Evolutionary conservation across 352 stramenopile species (phyloP), one percentile per base, ranked within the genome.

Genomic region (Peronospora farinosa): DNA sequence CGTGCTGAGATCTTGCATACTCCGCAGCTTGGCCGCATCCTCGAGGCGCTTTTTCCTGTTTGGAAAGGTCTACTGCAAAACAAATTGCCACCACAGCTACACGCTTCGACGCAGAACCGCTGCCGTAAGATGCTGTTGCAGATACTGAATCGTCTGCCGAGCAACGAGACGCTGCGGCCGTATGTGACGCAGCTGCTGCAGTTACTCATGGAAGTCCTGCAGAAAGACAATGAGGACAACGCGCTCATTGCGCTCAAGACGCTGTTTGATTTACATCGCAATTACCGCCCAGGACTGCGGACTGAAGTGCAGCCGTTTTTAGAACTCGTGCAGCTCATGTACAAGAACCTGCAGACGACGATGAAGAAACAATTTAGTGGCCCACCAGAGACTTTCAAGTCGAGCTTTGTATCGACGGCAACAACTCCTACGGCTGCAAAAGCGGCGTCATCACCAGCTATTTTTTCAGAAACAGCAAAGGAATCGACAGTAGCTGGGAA

Each of bases 181-280:
- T 97, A 98, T 69, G 91, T 97, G 31, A 61, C 79, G 33, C 75
- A 95, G 57, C 72, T 98, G 42, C 70, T 98, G 37, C 82, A 88
- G 21, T 55, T 98, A 43, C 76, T 94, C 16, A 95, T 98, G 62
- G 79, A 96, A 48, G 91, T 98, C 30, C 65, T 99, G 39, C 80
- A 88, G 35, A 72, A 85, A 30, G 96, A 99, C 65, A 98, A 97
- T 61, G 95, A 99, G 67, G 94, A 98, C 35, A 98, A 98, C 71
- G 90, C 89, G 19, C 72, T 98, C 13, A 72, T 98, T 47, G 91
- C 87, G 48, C 69, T 98, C 37, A 86, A 95, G 53, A 97, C 97
- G 53, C 88, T 99, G 28, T 98, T 98, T 62, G 93, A 98, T 51
- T 65, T 99, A 49, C 95, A 98, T 68, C 97, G 97, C 54, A 97